phyloP scores from a whole-genome alignment of 371 early-diverging fungal species.

The Capillidium heterosporum region DNA sequence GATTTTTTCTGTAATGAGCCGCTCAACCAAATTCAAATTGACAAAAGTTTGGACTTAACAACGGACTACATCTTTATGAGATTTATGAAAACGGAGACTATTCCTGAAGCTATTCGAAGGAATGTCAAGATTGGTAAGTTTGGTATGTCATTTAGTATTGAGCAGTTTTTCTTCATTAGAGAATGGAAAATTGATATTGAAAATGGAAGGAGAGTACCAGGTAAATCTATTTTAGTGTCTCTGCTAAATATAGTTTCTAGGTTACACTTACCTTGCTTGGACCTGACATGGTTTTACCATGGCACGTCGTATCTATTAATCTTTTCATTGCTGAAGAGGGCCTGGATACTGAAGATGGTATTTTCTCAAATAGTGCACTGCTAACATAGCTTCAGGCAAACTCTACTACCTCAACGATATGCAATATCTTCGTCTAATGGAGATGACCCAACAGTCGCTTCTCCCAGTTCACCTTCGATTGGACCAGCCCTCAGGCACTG shows the following conservation, averaged over 20 bases:
- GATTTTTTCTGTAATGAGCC: too few species aligned
- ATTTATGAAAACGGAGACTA: background rate
- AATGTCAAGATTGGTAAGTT: background rate
- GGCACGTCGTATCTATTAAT: slow-evolving; percentile 1
- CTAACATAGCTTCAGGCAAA: background rate
- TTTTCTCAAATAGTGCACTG: background rate
- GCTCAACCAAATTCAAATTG: too few species aligned
- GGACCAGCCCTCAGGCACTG: background rate
- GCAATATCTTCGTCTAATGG: background rate
- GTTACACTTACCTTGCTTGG: background rate
- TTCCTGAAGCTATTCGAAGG: background rate
- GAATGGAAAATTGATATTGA: background rate
- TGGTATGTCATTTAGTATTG: too few species aligned
- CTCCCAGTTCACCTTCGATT: background rate
- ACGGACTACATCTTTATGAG: background rate
- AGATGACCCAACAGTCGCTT: background rate
- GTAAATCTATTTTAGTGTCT: background rate
- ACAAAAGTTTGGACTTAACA: too few species aligned
- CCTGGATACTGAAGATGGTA: background rate
- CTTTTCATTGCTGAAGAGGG: slow-evolving; percentile 1
- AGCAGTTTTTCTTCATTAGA: background rate
- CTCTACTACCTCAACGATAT: background rate
- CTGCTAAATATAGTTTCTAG: background rate
- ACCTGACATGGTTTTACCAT: background rate
- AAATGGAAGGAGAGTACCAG: background rate